These are phyloP conservation scores for Vaccinium vitisidaea DNA, from an alignment of 148 eudicot genomes.

Conservation along the genomic window DNA sequence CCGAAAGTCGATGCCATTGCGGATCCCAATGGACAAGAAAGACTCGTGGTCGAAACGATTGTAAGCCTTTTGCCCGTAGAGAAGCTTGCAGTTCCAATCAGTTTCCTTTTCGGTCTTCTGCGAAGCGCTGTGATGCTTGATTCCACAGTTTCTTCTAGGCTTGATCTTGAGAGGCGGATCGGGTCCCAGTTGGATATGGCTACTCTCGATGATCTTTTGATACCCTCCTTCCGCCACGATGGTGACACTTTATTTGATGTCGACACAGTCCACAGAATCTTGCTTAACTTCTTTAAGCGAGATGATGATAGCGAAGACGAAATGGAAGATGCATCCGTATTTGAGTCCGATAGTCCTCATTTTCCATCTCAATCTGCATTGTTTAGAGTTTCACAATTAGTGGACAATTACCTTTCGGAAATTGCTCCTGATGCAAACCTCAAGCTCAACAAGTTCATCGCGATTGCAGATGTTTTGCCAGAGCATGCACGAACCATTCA, in stretches of 20 bases:
- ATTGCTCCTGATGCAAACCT: constrained; percentile 95
- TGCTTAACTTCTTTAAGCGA: constrained; percentile 77
- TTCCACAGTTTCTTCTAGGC: constrained; percentile 63
- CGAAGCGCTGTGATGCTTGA: constrained; percentile 80
- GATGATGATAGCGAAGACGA: constrained; percentile 87
- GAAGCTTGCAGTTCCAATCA: constrained; percentile 67
- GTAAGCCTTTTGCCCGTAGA: constrained; percentile 79
- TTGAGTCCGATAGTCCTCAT: constrained; percentile 67
- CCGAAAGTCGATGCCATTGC: constrained; percentile 38
- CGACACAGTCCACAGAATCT: constrained; percentile 80
- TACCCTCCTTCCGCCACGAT: constrained; percentile 81
- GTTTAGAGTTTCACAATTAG: constrained; percentile 73
- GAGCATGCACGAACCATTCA: constrained; percentile 72
- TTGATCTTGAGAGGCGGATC: constrained; percentile 86
- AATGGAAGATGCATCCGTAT: constrained; percentile 62
- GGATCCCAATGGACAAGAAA: constrained; percentile 43
- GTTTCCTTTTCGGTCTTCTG: constrained; percentile 77
- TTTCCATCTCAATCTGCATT: constrained; percentile 81
- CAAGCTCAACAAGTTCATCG: constrained; percentile 71
- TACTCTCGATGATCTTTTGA: constrained; percentile 81
- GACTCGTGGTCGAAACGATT: constrained; percentile 71
- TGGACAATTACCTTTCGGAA: constrained; percentile 85
- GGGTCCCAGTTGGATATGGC: constrained; percentile 89
- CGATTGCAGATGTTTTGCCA: constrained; percentile 78
- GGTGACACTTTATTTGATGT: constrained; percentile 89